Evolutionary conservation across 2,329 filamentous ascomycete genomes (phyloP).

Genomic region (Colletotrichum eremochloae): DNA sequence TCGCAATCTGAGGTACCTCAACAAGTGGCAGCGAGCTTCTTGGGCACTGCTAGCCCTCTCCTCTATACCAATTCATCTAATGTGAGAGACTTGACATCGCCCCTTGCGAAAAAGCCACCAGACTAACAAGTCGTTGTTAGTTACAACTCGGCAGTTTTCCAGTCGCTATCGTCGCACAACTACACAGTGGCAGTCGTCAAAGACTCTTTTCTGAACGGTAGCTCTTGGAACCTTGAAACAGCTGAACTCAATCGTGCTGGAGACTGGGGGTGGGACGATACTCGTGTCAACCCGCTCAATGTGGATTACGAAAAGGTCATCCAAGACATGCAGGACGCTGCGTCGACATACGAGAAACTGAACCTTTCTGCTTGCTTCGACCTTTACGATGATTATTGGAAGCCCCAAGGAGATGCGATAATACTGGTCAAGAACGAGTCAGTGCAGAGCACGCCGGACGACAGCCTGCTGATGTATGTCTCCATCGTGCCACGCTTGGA

Average conservation of each 20-base stretch:
- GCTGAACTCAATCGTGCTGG: constrained; percentile 14
- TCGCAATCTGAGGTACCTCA: constrained; percentile 1
- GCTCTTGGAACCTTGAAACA: constrained; percentile 5
- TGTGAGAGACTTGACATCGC: not conserved
- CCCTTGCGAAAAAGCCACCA: not conserved
- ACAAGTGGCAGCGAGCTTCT: constrained; percentile 3
- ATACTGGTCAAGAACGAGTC: constrained; percentile 15
- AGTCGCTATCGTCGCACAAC: constrained; percentile 26
- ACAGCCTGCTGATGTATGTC: constrained; percentile 25
- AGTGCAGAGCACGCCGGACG: not conserved
- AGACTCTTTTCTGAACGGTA: constrained; percentile 9
- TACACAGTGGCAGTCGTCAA: constrained; percentile 26
- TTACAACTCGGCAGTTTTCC: constrained; percentile 27
- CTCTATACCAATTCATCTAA: constrained; percentile 21
- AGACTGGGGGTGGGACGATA: constrained; percentile 15
- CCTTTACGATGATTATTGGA: constrained; percentile 18
- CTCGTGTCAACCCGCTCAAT: constrained; percentile 10
- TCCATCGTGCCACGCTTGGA: constrained; percentile 21
- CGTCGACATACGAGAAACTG: not conserved
- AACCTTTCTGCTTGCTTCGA: constrained; percentile 10
- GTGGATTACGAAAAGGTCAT: constrained; percentile 2
- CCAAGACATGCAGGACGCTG: not conserved
- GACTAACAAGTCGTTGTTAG: not conserved
- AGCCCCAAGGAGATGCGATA: constrained; percentile 11
- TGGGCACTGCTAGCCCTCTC: constrained; percentile 16